Conservation (phyloP, 1,284 basidiomycete genomes). For the Apiotrichum domesticum region DNA sequence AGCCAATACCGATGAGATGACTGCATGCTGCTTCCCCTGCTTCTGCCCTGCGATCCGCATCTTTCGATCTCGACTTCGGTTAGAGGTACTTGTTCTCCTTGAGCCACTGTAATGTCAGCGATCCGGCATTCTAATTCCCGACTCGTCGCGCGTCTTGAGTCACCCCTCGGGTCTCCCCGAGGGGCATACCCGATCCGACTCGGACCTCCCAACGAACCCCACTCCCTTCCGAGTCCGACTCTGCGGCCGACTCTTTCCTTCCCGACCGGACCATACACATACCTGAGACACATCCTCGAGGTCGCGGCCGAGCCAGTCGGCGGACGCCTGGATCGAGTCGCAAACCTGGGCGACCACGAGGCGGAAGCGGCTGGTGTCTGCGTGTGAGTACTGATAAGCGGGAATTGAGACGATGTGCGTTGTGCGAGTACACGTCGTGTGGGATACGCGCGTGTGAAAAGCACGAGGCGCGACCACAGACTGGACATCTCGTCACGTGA, state of each 20-base stretch:
- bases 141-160: background rate
- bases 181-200: too few species aligned
- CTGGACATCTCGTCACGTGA: too few species aligned
- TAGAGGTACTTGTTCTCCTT: conserved; percentile 47
- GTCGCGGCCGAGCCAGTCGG: conserved; percentile 53
- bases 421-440: too few species aligned
- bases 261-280: conserved; percentile 9
- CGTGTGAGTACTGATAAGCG: background rate
- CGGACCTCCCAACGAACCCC: too few species aligned
- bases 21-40: background rate
- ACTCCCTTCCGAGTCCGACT: too few species aligned
- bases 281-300: conserved; percentile 49
- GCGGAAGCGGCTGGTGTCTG: conserved; percentile 46
- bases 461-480: too few species aligned
- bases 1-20: background rate
- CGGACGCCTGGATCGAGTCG: conserved; percentile 52
- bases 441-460: background rate
- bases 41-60: background rate
- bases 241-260: too few species aligned
- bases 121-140: background rate
- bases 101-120: conserved; percentile 53
- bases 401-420: background rate
- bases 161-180: too few species aligned
- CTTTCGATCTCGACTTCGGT: background rate
- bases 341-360: conserved; percentile 52